Percentiles rank a stretch among this genome's conserved stretches.
Evolutionary conservation across 495 filamentous ascomycete genomes (phyloP).

Genomic region (Podospora sp.): DNA sequence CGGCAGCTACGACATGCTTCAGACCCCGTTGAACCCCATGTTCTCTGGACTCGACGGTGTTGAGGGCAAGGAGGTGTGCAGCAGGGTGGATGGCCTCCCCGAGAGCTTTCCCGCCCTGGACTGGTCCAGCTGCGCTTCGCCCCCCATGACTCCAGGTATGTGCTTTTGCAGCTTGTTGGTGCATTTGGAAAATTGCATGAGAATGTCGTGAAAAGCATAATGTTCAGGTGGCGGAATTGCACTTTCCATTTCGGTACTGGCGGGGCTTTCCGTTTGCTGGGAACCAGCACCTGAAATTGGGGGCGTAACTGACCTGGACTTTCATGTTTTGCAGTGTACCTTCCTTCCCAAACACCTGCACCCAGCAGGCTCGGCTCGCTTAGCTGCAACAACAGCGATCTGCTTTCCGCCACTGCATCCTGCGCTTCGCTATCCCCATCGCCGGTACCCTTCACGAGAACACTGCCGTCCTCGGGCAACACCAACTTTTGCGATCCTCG

Average conservation of each 20-base stretch:
- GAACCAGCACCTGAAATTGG: conserved; percentile 25
- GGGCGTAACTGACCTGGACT: conserved; percentile 40
- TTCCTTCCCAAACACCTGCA: conserved; percentile 61
- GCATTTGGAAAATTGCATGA: no score
- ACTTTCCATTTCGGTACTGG: conserved; percentile 23
- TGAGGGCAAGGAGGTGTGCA: conserved; percentile 80
- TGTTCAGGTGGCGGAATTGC: not conserved
- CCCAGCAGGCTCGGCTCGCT: conserved; percentile 53
- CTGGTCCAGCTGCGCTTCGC: conserved; percentile 75
- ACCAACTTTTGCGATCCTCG: conserved; percentile 91
- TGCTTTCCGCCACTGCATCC: conserved; percentile 63
- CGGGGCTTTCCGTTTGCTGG: conserved; percentile 18
- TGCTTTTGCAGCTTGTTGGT: conserved; percentile 37
- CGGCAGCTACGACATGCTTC: conserved; percentile 73
- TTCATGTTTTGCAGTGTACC: conserved; percentile 65
- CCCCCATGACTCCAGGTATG: conserved; percentile 94
- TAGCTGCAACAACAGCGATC: conserved; percentile 64
- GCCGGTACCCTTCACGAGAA: conserved; percentile 77
- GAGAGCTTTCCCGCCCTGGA: conserved; percentile 77
- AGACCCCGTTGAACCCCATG: conserved; percentile 78
- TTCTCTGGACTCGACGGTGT: conserved; percentile 75
- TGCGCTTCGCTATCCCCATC: conserved; percentile 86
- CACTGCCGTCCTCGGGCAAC: conserved; percentile 64
- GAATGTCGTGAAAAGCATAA: no score
- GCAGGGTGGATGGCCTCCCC: conserved; percentile 68